phyloP scores from a whole-genome alignment of 768 basidiomycete genomes.

The Chalciporus sphaerocephalus region DNA sequence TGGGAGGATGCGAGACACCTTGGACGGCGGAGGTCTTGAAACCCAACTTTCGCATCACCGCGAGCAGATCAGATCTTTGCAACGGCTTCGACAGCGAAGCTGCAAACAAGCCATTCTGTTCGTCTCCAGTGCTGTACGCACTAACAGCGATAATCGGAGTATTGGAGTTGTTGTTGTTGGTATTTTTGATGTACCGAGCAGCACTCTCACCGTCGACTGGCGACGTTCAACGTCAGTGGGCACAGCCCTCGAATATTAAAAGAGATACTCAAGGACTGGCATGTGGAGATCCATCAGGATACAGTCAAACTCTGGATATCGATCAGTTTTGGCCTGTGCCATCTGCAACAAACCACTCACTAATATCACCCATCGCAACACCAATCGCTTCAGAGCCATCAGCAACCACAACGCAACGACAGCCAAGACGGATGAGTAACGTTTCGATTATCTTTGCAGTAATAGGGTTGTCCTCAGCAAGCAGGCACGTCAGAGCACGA shows the following conservation, averaged over 20 bases:
- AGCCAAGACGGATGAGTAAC: conserved; percentile 86
- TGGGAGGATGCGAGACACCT: conserved; percentile 44
- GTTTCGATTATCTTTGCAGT: conserved; percentile 98
- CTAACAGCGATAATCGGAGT: conserved; percentile 93
- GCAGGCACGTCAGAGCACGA: conserved; percentile 85
- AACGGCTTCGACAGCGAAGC: conserved; percentile 86
- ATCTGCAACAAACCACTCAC: conserved; percentile 46
- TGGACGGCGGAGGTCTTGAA: conserved; percentile 82
- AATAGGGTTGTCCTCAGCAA: conserved; percentile 98
- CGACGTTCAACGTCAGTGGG: conserved; percentile 9
- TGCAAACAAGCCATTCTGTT: conserved; percentile 66
- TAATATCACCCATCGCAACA: conserved; percentile 96
- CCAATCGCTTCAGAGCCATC: conserved; percentile 97
- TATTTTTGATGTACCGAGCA: conserved; percentile 94
- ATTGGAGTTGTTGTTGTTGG: conserved; percentile 89
- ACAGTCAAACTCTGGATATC: conserved; percentile 78
- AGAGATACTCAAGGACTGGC: conserved; percentile 71
- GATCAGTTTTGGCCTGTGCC: conserved; percentile 7
- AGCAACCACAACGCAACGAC: conserved; percentile 90
- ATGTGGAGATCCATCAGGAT: conserved; percentile 95
- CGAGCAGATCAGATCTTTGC: conserved; percentile 80
- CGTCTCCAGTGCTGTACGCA: conserved; percentile 76
- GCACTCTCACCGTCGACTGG: conserved; percentile 93
- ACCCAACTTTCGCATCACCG: conserved; percentile 79
- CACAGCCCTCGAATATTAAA: not conserved